Percentiles rank a stretch among this genome's conserved stretches.
These are phyloP conservation scores for Vishniacozyma victoriae DNA, from an alignment of 768 basidiomycete species.

Conservation along the genomic window DNA sequence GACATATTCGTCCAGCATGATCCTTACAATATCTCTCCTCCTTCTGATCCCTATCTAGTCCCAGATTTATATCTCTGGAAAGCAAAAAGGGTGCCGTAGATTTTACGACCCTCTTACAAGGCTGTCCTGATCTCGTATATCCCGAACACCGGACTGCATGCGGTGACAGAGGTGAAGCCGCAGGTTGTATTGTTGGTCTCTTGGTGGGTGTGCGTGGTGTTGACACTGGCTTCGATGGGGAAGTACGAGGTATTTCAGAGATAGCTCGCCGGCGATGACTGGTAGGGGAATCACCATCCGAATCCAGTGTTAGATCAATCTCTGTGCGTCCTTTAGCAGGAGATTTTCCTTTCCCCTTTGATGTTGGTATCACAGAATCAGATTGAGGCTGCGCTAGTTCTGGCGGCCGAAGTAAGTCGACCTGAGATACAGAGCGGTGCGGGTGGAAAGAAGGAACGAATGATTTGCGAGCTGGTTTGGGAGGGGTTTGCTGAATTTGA, in stretches of 20 bases:
- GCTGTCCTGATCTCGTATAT: conserved; percentile 36
- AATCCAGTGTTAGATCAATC: not conserved
- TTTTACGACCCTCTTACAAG: conserved; percentile 41
- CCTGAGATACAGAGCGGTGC: not conserved
- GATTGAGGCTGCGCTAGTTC: not conserved
- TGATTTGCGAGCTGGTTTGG: no score
- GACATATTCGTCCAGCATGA: conserved; percentile 43
- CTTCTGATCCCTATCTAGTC: not conserved
- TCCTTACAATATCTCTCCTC: conserved; percentile 40
- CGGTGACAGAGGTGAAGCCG: not conserved
- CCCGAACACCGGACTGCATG: conserved; percentile 35
- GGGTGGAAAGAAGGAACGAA: conserved; percentile 8
- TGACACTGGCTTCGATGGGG: not conserved
- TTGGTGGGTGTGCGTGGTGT: not conserved
- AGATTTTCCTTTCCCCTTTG: not conserved
- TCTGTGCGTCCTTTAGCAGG: not conserved
- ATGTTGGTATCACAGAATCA: no score
- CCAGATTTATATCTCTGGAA: conserved; percentile 3
- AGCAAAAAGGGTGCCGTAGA: conserved; percentile 30
- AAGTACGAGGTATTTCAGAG: not conserved
- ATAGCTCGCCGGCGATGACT: not conserved
- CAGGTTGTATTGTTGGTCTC: not conserved
- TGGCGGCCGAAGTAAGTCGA: no score
- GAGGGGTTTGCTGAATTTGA: no score
- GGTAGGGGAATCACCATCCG: not conserved